These are phyloP conservation scores for Globisporangium yorkense DNA, from an alignment of 352 stramenopile species.

Conservation along the genomic window DNA sequence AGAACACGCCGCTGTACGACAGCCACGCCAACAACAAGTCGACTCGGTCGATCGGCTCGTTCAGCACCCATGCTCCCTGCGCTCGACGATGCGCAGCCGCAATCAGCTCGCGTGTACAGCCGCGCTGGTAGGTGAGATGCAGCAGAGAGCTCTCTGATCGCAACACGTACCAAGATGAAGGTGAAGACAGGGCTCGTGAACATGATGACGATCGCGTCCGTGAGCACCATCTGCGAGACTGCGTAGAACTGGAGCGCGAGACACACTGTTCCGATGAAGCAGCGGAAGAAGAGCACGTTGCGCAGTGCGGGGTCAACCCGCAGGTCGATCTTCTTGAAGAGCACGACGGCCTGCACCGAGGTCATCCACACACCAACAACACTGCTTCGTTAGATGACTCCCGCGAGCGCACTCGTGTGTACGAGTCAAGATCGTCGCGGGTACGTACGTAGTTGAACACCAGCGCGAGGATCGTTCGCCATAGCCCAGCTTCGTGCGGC, in stretches of 20 bases:
- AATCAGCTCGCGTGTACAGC: background rate
- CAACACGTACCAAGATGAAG: constrained; percentile 35
- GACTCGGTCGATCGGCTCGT: constrained; percentile 35
- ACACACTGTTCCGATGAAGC: constrained; percentile 41
- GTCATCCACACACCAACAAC: background rate
- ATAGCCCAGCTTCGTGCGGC: constrained; percentile 61
- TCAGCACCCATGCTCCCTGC: constrained; percentile 37
- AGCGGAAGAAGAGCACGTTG: constrained; percentile 39
- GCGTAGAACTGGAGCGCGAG: constrained; percentile 56
- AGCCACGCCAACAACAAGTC: constrained; percentile 40
- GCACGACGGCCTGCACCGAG: constrained; percentile 22
- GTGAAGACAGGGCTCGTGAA: constrained; percentile 59
- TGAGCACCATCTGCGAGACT: constrained; percentile 67
- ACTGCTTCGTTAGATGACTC: background rate
- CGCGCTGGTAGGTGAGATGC: too few relatives aligned
- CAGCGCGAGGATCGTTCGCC: constrained; percentile 43
- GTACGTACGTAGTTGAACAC: constrained; percentile 42
- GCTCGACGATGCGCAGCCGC: background rate
- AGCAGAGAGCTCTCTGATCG: background rate
- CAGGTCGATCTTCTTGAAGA: constrained; percentile 30
- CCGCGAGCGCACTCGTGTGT: background rate
- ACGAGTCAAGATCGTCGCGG: background rate
- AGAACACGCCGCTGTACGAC: constrained; percentile 58
- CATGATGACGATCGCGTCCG: constrained; percentile 60
- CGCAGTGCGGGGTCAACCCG: constrained; percentile 27